Base-by-base conservation (phyloP, 148 eudicot genomes). In the Cornus controversa region DNA sequence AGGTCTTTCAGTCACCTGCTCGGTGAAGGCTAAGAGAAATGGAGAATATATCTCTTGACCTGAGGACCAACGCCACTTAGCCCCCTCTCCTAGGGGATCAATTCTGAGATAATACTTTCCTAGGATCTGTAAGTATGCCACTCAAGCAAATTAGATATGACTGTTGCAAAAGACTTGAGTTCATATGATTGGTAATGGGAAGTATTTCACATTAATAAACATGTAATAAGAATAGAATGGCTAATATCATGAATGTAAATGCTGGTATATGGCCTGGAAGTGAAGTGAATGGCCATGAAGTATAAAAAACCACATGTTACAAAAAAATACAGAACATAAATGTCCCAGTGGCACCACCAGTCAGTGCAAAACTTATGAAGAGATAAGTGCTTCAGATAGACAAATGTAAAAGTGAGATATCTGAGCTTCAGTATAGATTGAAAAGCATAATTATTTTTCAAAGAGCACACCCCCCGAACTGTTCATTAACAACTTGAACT, bases 1-100 rank as follows among this genome's bases (percentile, higher is more conserved):
- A 71, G 67, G 57, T 60, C 24, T 65, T 70, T 72, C 57, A 23
- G n/a, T 83, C 75, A 96, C 99, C 92, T 96, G 92, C 83, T 90
- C 95, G 57, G 92, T 79, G 82, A 96, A 91, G 53, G 99, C 99
- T 85, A 96, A 86, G 54, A 96, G 92, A 75, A 93, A 84, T 45
- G 99, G 98, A 80, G 99, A 93, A 75, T 96, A 96, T 78, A 93
- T 87, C 77, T 93, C 89, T 82, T 93, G 99, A 78, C 98, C 99
- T 73, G 77, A 84, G 16, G 91, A 78, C 66, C 99, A 90, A 54
- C 99, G 91, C 99, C 99, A 96, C 82, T 88, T 93, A 64, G 99
- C 93, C 72, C 99, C 99, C 80, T 89, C 95, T 73, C 99, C 99
- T 79, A 90, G 79, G 57, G 84, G 92, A 80, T 96, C 99, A 47